These are phyloP conservation scores for Metschnikowia picachoensis DNA, from an alignment of 805 yeast genomes.

Conservation along the genomic window DNA sequence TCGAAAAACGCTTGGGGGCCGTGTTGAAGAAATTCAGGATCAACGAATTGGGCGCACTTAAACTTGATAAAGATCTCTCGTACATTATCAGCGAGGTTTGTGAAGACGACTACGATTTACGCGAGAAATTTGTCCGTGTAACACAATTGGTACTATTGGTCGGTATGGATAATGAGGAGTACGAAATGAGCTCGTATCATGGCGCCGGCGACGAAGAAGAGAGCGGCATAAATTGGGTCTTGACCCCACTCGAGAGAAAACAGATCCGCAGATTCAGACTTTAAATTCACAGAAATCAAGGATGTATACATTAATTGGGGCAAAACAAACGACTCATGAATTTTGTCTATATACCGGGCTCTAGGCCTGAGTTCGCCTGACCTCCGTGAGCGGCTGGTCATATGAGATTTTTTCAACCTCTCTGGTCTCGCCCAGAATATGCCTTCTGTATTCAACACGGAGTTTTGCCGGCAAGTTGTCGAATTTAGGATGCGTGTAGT, in stretches of 20 bases:
- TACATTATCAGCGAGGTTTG: constrained; percentile 71
- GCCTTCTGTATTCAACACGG: constrained; percentile 17
- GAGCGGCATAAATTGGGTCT: constrained; percentile 57
- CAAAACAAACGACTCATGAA: not conserved
- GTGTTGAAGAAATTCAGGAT: constrained; percentile 55
- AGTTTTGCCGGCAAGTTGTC: constrained; percentile 41
- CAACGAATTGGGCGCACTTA: constrained; percentile 79
- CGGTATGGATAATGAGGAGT: constrained; percentile 70
- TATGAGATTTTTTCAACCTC: constrained; percentile 20
- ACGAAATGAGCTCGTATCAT: constrained; percentile 32
- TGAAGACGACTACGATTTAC: constrained; percentile 62
- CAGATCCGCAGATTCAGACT: constrained; percentile 58
- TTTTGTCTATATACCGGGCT: too few relatives aligned
- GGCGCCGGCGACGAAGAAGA: constrained; percentile 24
- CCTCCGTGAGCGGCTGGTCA: constrained; percentile 20
- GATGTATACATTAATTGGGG: not conserved
- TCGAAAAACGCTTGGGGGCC: constrained; percentile 54
- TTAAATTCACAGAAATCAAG: constrained; percentile 16
- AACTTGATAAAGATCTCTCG: constrained; percentile 77
- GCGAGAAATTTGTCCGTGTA: constrained; percentile 74
- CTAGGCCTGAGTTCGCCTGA: constrained; percentile 2
- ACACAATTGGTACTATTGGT: constrained; percentile 81
- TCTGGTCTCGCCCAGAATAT: constrained; percentile 18
- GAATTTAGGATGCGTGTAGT: constrained; percentile 79
- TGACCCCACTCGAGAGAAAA: constrained; percentile 71